A percentile compares a stretch with the other conserved stretches of the same genome.
Evolutionary conservation across 2,329 filamentous ascomycete genomes (phyloP).

Genomic region (Ascochyta lentis): DNA sequence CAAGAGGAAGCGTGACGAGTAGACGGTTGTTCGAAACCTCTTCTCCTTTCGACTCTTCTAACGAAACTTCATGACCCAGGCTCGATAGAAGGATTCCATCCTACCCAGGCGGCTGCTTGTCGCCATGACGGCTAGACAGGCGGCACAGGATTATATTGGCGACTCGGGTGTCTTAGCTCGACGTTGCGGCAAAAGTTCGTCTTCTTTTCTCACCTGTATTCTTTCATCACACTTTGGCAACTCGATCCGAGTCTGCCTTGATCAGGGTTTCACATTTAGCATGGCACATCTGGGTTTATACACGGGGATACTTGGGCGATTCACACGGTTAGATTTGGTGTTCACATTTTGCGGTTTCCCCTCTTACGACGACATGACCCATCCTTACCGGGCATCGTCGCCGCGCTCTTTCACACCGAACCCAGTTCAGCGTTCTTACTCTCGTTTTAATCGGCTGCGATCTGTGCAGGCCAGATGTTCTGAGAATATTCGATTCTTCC

Average conservation of each 20-base stretch:
- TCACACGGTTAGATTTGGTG: constrained; percentile 38
- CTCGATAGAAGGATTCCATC: constrained; percentile 32
- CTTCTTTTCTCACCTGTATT: constrained; percentile 37
- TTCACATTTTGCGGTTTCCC: constrained; percentile 30
- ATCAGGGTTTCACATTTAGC: constrained; percentile 32
- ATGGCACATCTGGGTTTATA: constrained; percentile 31
- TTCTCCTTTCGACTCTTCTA: constrained; percentile 35
- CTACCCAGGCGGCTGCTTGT: constrained; percentile 30
- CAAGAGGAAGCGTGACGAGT: constrained; percentile 76
- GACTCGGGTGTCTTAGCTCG: constrained; percentile 22
- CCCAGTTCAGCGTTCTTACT: constrained; percentile 44
- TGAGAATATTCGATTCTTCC: constrained; percentile 44
- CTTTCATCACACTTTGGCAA: constrained; percentile 33
- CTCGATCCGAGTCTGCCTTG: constrained; percentile 15
- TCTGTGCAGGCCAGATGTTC: constrained; percentile 31
- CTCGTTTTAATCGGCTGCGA: constrained; percentile 48
- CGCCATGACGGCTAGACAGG: constrained; percentile 44
- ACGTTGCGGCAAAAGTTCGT: constrained; percentile 37
- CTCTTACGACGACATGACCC: constrained; percentile 44
- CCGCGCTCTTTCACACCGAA: constrained; percentile 29
- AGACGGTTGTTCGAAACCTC: constrained; percentile 33
- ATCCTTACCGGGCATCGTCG: constrained; percentile 38
- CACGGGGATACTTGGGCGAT: constrained; percentile 21
- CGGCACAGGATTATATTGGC: constrained; percentile 33
- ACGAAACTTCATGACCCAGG: constrained; percentile 47